These are phyloP conservation scores for Leishmania mexicana DNA, from an alignment of 208 protist genomes.

Conservation along the genomic window DNA sequence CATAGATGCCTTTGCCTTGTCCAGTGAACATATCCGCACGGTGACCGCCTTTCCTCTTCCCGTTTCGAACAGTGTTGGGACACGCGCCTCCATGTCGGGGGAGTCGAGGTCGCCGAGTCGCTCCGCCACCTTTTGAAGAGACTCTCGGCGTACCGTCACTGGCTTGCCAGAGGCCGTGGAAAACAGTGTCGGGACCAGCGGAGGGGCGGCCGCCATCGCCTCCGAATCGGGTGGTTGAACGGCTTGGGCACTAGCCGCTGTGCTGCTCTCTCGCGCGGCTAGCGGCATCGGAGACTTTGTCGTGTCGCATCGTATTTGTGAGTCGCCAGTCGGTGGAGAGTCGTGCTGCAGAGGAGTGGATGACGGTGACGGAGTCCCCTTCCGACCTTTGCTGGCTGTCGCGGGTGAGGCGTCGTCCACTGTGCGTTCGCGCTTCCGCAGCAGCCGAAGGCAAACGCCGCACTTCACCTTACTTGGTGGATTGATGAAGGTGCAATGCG, in stretches of 20 bases:
- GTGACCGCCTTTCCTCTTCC: conserved; percentile 34
- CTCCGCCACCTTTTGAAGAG: conserved; percentile 19
- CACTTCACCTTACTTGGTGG: conserved; percentile 42
- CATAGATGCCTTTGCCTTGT: conserved; percentile 10
- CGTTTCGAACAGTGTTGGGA: conserved; percentile 40
- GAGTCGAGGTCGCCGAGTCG: not conserved
- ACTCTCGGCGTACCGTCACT: conserved; percentile 37
- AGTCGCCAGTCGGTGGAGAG: no score
- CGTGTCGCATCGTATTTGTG: not conserved
- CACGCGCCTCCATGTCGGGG: not conserved
- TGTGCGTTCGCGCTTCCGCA: conserved; percentile 38
- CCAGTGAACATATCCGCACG: conserved; percentile 32
- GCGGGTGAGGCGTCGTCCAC: not conserved
- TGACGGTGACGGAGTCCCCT: not conserved
- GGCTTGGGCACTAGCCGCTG: not conserved
- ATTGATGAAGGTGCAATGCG: conserved; percentile 75
- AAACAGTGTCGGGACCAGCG: conserved; percentile 34
- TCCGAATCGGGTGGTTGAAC: not conserved
- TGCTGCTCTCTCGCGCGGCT: not conserved
- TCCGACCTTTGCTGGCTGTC: not conserved
- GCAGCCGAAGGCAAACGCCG: conserved; percentile 53
- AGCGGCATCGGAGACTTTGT: not conserved
- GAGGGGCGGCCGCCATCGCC: not conserved
- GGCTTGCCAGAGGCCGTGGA: conserved; percentile 43
- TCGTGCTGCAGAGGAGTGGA: not conserved